Conservation (phyloP, 169 alveolate species). For the Plasmodium vinckei region DNA sequence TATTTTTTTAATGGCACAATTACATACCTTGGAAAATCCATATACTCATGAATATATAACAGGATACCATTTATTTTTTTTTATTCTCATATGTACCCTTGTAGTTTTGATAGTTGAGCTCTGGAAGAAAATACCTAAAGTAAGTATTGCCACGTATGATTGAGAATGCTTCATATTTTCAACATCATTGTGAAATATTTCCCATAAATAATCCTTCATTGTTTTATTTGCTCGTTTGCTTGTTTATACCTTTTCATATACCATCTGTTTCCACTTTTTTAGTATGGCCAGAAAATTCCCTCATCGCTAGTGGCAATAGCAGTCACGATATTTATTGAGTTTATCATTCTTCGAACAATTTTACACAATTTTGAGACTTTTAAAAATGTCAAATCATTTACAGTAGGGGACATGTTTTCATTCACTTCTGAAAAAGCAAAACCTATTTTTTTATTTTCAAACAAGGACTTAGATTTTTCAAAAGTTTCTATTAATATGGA, state of each 20-base stretch:
- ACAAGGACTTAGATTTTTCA: conserved; percentile 66
- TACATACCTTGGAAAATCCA: conserved; percentile 84
- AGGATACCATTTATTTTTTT: conserved; percentile 77
- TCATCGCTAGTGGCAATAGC: conserved; percentile 82
- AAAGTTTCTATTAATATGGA: conserved; percentile 77
- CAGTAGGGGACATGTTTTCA: conserved; percentile 83
- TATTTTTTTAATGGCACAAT: conserved; percentile 85
- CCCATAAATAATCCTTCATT: neutral
- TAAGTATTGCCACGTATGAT: neutral
- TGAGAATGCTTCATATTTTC: neutral
- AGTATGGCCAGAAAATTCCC: conserved; percentile 77
- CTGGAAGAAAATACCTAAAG: conserved; percentile 74
- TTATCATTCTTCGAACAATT: conserved; percentile 31
- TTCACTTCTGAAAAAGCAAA: conserved; percentile 81
- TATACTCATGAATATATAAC: conserved; percentile 78
- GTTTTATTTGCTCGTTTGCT: neutral
- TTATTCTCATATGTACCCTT: conserved; percentile 42
- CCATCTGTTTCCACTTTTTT: neutral
- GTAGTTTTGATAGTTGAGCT: conserved; percentile 69
- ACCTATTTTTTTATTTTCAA: conserved; percentile 76
- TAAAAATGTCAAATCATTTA: conserved; percentile 80
- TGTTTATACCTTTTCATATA: neutral
- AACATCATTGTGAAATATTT: neutral
- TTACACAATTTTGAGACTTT: conserved; percentile 63
- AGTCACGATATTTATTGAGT: conserved; percentile 80